These are phyloP conservation scores for Gonapodya sp. DNA, from an alignment of 192 early-diverging fungal species.

Conservation along the genomic window DNA sequence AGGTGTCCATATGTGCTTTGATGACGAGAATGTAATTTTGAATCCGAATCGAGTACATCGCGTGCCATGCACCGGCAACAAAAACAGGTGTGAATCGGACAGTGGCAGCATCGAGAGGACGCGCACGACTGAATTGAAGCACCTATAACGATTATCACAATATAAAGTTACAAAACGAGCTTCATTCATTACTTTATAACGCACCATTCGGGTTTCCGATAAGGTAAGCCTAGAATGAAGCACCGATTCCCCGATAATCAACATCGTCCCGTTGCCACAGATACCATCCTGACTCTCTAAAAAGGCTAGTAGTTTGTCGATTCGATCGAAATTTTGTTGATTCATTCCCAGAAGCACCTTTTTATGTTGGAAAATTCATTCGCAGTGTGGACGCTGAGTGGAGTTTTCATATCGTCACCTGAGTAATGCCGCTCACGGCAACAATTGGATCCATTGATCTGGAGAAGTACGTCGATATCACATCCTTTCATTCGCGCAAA, in stretches of 20 bases:
- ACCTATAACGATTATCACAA: no score
- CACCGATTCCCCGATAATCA: conserved; percentile 43
- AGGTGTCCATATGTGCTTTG: conserved; percentile 36
- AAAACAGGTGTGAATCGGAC: conserved; percentile 44
- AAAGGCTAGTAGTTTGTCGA: conserved; percentile 52
- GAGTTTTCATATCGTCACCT: no score
- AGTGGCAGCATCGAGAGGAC: conserved; percentile 29
- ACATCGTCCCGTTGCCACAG: conserved; percentile 51
- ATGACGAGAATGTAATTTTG: conserved; percentile 39
- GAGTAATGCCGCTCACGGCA: conserved; percentile 38
- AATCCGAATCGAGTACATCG: conserved; percentile 40
- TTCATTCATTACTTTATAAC: no score
- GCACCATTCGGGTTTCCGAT: conserved; percentile 48
- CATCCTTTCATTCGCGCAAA: conserved; percentile 24
- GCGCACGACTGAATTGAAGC: conserved; percentile 39
- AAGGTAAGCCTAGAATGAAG: conserved; percentile 38
- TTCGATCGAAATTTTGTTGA: conserved; percentile 28
- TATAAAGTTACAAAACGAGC: no score
- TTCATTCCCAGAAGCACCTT: conserved; percentile 11
- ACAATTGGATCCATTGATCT: conserved; percentile 34
- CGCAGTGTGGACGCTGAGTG: no score
- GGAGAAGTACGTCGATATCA: conserved; percentile 35
- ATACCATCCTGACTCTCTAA: conserved; percentile 48
- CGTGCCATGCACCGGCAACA: conserved; percentile 36
- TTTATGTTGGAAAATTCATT: no score